Percentiles rank a stretch among this genome's conserved stretches.
phyloP scores from a whole-genome alignment of 2,329 filamentous ascomycete species.

The Cadophora sp. region DNA sequence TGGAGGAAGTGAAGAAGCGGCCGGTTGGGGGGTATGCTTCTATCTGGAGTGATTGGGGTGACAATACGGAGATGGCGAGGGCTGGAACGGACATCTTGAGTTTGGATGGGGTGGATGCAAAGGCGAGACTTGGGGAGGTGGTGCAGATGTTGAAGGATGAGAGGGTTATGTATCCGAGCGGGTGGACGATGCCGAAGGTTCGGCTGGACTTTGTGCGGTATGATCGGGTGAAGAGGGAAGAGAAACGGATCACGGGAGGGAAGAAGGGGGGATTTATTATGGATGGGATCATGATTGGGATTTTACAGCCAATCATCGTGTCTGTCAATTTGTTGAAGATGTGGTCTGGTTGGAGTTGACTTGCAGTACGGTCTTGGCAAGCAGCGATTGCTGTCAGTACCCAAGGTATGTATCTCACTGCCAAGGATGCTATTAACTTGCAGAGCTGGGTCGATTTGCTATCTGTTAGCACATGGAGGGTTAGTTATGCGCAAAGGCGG shows the following conservation, averaged over 20 bases:
- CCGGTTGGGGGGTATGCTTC: background rate
- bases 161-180: background rate
- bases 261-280: background rate
- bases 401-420: background rate
- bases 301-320: background rate
- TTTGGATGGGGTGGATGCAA: background rate
- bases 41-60: constrained; percentile 2
- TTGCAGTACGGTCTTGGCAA: background rate
- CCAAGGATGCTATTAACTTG: background rate
- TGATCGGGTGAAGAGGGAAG: background rate
- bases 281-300: background rate
- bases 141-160: background rate
- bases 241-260: background rate
- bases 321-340: background rate
- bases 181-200: background rate
- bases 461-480: background rate
- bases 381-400: background rate
- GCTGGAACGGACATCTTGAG: background rate
- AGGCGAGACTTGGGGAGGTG: background rate
- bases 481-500: background rate
- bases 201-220: constrained; percentile 4
- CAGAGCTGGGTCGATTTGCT: background rate
- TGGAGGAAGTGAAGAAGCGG: constrained; percentile 6
- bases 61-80: background rate
- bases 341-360: background rate